Base-by-base conservation (phyloP, 1,139 yeast genomes). In the Hansenula sp. region DNA sequence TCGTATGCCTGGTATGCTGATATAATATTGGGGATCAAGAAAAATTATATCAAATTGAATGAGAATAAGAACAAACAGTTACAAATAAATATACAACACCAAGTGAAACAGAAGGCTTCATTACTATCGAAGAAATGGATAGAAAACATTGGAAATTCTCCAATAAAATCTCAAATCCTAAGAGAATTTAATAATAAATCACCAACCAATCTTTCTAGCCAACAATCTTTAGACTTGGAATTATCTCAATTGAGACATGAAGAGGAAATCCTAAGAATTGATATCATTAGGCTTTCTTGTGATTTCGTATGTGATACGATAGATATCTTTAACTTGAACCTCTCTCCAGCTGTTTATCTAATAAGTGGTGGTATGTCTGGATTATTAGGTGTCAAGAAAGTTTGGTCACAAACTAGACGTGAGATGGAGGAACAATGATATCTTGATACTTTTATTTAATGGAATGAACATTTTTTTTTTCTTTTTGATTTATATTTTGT, bases 1-100 rank as follows among this genome's bases (percentile, higher is more conserved):
- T 68, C 78, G 2, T 66, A 75, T 41, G 78, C 84, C 0, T 83
- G 90, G 89, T 79, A 79, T 60, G 71, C 71, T 40, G 84, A 80
- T 55, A 79, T 84, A 16, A 50, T 81, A 37, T 59, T 79, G 4
- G 81, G 79, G 2, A 60, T 83, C 43, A 76, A 75, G 54, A 73
- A 71, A 45, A 72, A 76, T 18, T 68, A 72, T 55, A 60, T 59
- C 17, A 66, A 68, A 41, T 62, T 78, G 44, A 61, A 65, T 36
- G 58, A 58, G 8, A 62, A 78, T 13, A 61, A 63, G 18, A 72
- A 69, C 40, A 70, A 71, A 51, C 69, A 68, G 44, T 54, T 67
- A 31, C 73, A 72, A 45, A 60, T 71, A 19, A 65, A 53, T 28
- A 63, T 66, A 17, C 67, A 65, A 43, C 47, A 53, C 19, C 61